phyloP scores from a whole-genome alignment of 1,284 basidiomycete genomes.

The Xerocomus nothofagi region DNA sequence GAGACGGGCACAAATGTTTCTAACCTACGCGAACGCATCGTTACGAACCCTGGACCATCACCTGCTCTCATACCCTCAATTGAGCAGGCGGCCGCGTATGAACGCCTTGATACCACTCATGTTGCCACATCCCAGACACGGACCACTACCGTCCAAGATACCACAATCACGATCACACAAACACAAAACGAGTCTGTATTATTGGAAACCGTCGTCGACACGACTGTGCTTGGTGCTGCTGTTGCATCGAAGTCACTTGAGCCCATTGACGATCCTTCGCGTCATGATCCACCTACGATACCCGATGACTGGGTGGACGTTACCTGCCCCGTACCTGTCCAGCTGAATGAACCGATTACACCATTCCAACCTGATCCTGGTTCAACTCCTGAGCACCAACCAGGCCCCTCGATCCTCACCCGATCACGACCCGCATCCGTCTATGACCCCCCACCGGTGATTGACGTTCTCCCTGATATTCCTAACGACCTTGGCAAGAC shows the following conservation, averaged over 20 bases:
- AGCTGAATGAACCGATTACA: constrained; percentile 5
- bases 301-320: constrained; percentile 36
- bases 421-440: constrained; percentile 18
- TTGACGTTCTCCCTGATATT: constrained; percentile 15
- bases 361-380: constrained; percentile 8
- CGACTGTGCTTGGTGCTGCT: background rate
- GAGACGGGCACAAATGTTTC: constrained; percentile 31
- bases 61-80: constrained; percentile 30
- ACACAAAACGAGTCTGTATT: constrained; percentile 10
- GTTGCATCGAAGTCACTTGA: constrained; percentile 3
- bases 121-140: constrained; percentile 7
- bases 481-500: constrained; percentile 14
- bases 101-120: constrained; percentile 14
- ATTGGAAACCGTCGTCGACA: background rate
- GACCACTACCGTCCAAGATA: constrained; percentile 3
- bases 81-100: constrained; percentile 18
- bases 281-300: constrained; percentile 18
- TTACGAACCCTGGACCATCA: constrained; percentile 23
- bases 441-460: constrained; percentile 8
- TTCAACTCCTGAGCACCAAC: constrained; percentile 5
- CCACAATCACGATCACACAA: constrained; percentile 15
- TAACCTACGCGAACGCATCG: constrained; percentile 15
- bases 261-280: constrained; percentile 17
- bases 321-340: constrained; percentile 5
- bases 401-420: background rate